Evolutionary conservation across 2,329 filamentous ascomycete species (phyloP), one percentile per base, ranked within the genome.

Genomic region (Raffaelea ambrosiae): DNA sequence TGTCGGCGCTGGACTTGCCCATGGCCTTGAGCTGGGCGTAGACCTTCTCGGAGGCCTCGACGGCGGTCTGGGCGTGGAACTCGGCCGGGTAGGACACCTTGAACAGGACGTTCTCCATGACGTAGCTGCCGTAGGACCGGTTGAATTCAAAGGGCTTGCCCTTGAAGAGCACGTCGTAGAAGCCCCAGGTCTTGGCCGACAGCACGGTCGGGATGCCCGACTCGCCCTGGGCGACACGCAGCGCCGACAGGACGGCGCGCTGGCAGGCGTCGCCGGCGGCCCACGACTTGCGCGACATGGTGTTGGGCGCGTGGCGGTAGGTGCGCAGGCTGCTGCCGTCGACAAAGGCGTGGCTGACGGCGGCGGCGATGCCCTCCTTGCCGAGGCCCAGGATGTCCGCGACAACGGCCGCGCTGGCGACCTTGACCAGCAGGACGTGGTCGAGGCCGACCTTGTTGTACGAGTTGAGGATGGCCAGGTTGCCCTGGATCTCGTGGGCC

Each of bases 41-140:
- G 63, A 98, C 83, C 68, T 84, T 88, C 72, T 95, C 81, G 1
- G 91, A 90, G 42, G 88, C 89, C 71, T 98, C 93, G 56, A 97
- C 89, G 57, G 93, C 93, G 35, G 93, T 98, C 72, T 98, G 93
- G 19, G 91, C 96, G 79, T 97, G 91, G 77, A 97, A 97, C 66
- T 97, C 91, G 61, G 90, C 89, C 77, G 49, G 53, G 43, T 62
- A 55, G 41, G 93, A 98, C 52, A 98, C 93, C 81, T 98, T 98
- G 84, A 98, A 98, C 55, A 98, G 83, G 52, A 98, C 89, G 63
- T 97, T 98, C 81, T 98, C 93, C 93, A 98, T 98, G 57, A 98
- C 93, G 68, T 98, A 98, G 76, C 86, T 95, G 64, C 90, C 91
- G 64, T 98, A 98, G 50, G 84, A 82, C 54, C 93, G 83, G 76